Evolutionary conservation across 768 basidiomycete genomes (phyloP), one percentile per base, ranked within the genome.

Genomic region (Tricholoma hemisulphureum): DNA sequence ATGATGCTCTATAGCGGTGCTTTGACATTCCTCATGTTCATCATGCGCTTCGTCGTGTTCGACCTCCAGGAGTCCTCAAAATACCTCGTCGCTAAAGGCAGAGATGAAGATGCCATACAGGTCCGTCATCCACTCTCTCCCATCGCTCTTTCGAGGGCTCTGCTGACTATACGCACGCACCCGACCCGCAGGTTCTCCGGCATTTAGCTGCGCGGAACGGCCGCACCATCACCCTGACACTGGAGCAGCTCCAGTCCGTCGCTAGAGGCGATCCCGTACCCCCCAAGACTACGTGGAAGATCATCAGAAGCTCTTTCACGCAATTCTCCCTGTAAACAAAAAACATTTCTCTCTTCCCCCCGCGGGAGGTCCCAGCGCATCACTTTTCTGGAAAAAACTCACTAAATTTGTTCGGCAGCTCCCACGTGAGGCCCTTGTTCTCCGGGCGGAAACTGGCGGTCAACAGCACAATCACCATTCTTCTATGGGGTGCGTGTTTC

Each of bases 51-150:
- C 70, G 67, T 83, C 54, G 70, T 86, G 23, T 85, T 87, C 60
- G 79, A 77, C 58, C 73, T 87, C 53, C 80, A 83, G 63, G 86
- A 86, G 63, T 83, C 83, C 0, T 80, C 85, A 8, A 87, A 87
- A 62, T 87, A 80, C 67, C 76, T 86, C 20, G 71, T 85, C 21
- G 78, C 77, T 4, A 79, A 82, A 63, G 83, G 83, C 23, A 77
- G 78, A 39, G 84, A 87, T 61, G 73, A 74, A 49, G 82, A 85
- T 45, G 84, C 84, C 6, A 72, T 86, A 49, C 69, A 72, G 59
- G 80, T 79, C 37, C 23, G 70, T 48, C 50, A 8, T 34, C 46
- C 46, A 3, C 23, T 56, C 26, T 56, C 21, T 16, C 56, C 45
- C 18, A 28, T 21, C 5, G n/a, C n/a, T n/a, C n/a, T n/a, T n/a